Base-by-base conservation (phyloP, 345 rosid species). In the Citropsis articulata region DNA sequence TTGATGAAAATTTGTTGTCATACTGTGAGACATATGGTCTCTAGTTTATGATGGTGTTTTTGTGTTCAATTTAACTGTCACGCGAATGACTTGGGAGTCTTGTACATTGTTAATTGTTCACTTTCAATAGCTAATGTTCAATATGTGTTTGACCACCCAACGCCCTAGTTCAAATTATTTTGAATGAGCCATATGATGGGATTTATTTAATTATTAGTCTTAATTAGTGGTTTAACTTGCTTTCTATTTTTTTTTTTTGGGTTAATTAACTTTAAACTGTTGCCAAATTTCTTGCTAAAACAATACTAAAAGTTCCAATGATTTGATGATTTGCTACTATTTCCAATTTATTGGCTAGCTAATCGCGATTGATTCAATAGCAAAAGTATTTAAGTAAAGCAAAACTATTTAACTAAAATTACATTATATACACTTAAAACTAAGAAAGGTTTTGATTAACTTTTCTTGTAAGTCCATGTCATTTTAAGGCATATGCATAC, bases 31-130 rank as follows among this genome's bases (percentile, higher is more conserved):
- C 91, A 85, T 77, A 59, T 57, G 77, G 87, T 79, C 82, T 75
- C 76, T 69, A 33, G 45, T 72, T 40, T 80, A 86, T 84, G 80
- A 86, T 88, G 84, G 77, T 85, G 86, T 83, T 83, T 68, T 83
- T 68, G 35, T 59, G 83, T 86, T 78, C 61, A 66, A 68, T 72
- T 56, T 53, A 79, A 75, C 79, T 56, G 60, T 66, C 76, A 73
- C 59, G 77, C 69, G 40, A 79, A 82, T 83, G 78, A 80, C 78
- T 81, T 78, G 5, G 57, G 57, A 53, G 57, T 53, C 57, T 53
- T 53, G 57, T 19, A 30, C 62, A 81, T 77, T 66, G 22, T 48
- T 60, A 75, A 81, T 42, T 81, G 61, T 30, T 67, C 35, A 38
- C 36, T 69, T 71, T 56, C 25, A 55, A 19, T 72, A 4, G n/a